A percentile compares a stretch with the other conserved stretches of the same genome.
These are phyloP conservation scores for Penstemon eatonii DNA, from an alignment of 257 asterid genomes.

Conservation along the genomic window DNA sequence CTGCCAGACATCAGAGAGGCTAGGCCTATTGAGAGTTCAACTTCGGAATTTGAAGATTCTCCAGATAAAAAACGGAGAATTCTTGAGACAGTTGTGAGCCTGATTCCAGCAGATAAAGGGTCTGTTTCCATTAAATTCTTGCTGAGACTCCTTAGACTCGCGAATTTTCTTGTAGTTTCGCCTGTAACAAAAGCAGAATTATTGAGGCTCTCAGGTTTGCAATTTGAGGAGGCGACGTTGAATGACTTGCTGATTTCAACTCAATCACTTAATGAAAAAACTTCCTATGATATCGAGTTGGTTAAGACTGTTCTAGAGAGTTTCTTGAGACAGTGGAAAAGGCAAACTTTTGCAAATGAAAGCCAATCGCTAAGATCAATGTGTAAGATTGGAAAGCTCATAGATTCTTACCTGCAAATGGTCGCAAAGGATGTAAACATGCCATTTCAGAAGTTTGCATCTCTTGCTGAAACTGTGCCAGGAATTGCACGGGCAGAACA, in stretches of 20 bases:
- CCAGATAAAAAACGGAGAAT: conserved; percentile 35
- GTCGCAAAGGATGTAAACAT: conserved; percentile 49
- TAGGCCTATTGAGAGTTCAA: conserved; percentile 32
- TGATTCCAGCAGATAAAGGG: conserved; percentile 64
- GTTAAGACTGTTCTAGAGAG: conserved; percentile 54
- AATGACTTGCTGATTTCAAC: conserved; percentile 51
- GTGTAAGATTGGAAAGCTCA: conserved; percentile 46
- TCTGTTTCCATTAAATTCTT: conserved; percentile 68
- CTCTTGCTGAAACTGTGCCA: conserved; percentile 65
- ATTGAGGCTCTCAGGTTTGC: conserved; percentile 52
- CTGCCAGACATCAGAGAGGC: conserved; percentile 41
- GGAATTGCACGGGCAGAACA: conserved; percentile 61
- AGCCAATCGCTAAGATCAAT: conserved; percentile 33
- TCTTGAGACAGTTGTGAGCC: conserved; percentile 59
- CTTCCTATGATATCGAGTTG: conserved; percentile 45
- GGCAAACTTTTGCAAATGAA: conserved; percentile 36
- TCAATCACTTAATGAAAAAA: conserved; percentile 24
- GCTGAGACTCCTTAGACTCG: conserved; percentile 50
- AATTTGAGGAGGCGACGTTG: conserved; percentile 57
- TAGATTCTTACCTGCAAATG: conserved; percentile 64
- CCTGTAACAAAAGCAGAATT: conserved; percentile 60
- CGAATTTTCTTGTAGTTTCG: conserved; percentile 45
- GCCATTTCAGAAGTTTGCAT: conserved; percentile 45
- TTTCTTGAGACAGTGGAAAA: conserved; percentile 57
- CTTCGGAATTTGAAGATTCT: conserved; percentile 32